phyloP scores from a whole-genome alignment of 345 rosid genomes.

The Triadica sebifera region DNA sequence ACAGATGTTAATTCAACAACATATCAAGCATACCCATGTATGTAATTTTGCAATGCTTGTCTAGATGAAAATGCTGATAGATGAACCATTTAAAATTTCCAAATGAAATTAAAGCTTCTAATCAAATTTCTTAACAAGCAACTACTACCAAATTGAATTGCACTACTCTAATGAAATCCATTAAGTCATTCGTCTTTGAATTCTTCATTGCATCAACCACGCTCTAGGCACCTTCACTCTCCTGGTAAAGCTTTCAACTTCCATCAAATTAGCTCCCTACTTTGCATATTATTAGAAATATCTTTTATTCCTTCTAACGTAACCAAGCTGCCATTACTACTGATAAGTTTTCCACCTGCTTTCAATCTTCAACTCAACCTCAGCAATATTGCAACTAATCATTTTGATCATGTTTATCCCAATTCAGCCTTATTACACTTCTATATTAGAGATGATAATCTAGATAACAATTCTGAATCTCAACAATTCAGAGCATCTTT shows the following conservation, averaged over 20 bases:
- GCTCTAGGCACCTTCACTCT: not conserved
- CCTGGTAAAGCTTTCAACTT: constrained; percentile 4
- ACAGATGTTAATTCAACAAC: not conserved
- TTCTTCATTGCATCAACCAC: not conserved
- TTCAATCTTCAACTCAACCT: too few species aligned
- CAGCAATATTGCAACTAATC: too few species aligned
- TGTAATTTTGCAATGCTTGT: not conserved
- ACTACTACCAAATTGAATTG: not conserved
- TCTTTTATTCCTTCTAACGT: not conserved
- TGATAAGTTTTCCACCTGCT: too few species aligned
- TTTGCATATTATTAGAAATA: not conserved
- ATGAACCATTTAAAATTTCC: not conserved
- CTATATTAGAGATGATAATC: too few species aligned
- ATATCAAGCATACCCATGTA: too few species aligned
- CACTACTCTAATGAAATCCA: too few species aligned
- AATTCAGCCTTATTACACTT: too few species aligned
- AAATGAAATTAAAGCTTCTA: not conserved
- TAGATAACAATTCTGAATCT: too few species aligned
- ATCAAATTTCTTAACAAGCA: not conserved
- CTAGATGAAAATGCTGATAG: not conserved
- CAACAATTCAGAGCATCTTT: too few species aligned
- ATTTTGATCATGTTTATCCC: too few species aligned
- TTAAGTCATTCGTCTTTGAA: too few species aligned
- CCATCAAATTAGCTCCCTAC: constrained; percentile 1
- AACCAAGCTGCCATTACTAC: too few species aligned